Conservation (phyloP, 805 yeast genomes). For the Candida nonsorbophila region DNA sequence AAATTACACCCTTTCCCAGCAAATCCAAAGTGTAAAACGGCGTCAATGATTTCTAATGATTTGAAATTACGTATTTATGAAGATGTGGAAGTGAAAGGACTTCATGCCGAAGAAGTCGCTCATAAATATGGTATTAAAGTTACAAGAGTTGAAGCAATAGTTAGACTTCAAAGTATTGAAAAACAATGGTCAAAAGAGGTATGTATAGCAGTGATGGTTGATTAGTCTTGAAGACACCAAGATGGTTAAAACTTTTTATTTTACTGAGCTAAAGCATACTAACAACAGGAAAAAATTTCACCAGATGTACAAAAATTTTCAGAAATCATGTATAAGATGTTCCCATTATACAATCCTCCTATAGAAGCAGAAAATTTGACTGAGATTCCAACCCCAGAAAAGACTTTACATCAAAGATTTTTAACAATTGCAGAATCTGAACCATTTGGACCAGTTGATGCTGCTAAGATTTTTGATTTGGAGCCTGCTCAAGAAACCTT, state of each 20-base stretch:
- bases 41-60: conserved; percentile 50
- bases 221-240: conserved; percentile 75
- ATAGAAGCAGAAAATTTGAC: conserved; percentile 66
- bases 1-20: conserved; percentile 76
- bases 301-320: conserved; percentile 58
- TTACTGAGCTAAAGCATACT: conserved; percentile 18
- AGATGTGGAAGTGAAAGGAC: conserved; percentile 48
- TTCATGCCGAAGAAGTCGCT: conserved; percentile 69
- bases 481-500: conserved; percentile 85
- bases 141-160: conserved; percentile 85
- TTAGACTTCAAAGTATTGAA: conserved; percentile 64
- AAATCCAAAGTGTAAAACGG: conserved; percentile 67
- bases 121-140: conserved; percentile 73
- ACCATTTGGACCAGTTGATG: conserved; percentile 94
- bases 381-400: conserved; percentile 89
- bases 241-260: conserved; percentile 11
- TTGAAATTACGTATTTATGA: conserved; percentile 57
- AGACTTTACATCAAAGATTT: conserved; percentile 76
- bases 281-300: conserved; percentile 45
- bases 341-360: conserved; percentile 58
- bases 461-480: conserved; percentile 75
- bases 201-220: conserved; percentile 45
- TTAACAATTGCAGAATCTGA: conserved; percentile 88
- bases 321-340: conserved; percentile 65
- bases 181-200: conserved; percentile 54